These are phyloP conservation scores for Globisporangium alternatum DNA, from an alignment of 352 stramenopile species.

Conservation along the genomic window DNA sequence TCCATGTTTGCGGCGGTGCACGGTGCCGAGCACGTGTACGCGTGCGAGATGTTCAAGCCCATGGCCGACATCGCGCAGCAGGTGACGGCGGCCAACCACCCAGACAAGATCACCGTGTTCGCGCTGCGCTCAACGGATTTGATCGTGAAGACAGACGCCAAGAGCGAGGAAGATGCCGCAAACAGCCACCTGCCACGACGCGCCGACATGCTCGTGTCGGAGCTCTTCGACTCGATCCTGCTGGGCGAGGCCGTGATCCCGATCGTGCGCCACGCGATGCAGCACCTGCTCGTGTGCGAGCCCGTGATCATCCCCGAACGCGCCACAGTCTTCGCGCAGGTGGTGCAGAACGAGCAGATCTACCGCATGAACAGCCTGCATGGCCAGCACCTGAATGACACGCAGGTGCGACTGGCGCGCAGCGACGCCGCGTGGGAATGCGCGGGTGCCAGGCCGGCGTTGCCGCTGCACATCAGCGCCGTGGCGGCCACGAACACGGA, in stretches of 20 bases:
- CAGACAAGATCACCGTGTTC: slow-evolving; percentile 76
- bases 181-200: slow-evolving; percentile 49
- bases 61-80: slow-evolving; percentile 80
- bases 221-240: slow-evolving; percentile 91
- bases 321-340: slow-evolving; percentile 67
- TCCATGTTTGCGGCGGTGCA: slow-evolving; percentile 86
- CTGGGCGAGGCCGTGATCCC: slow-evolving; percentile 88
- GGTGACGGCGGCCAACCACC: slow-evolving; percentile 67
- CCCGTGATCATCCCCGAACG: slow-evolving; percentile 66
- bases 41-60: slow-evolving; percentile 90
- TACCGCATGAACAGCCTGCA: slow-evolving; percentile 69
- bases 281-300: slow-evolving; percentile 53
- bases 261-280: slow-evolving; percentile 74
- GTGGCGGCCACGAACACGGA: slow-evolving; percentile 33
- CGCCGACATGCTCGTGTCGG: slow-evolving; percentile 91
- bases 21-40: slow-evolving; percentile 87
- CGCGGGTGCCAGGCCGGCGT: slow-evolving; percentile 53
- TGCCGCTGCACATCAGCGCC: slow-evolving; percentile 64
- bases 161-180: background rate
- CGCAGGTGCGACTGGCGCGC: slow-evolving; percentile 41
- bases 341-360: slow-evolving; percentile 61
- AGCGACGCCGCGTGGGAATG: slow-evolving; percentile 57
- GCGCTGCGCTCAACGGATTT: slow-evolving; percentile 74
- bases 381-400: slow-evolving; percentile 25
- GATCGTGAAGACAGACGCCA: slow-evolving; percentile 25